A percentile compares a stretch with the other conserved stretches of the same genome.
These are phyloP conservation scores for Hericium alpestre DNA, from an alignment of 768 basidiomycete genomes.

Conservation along the genomic window DNA sequence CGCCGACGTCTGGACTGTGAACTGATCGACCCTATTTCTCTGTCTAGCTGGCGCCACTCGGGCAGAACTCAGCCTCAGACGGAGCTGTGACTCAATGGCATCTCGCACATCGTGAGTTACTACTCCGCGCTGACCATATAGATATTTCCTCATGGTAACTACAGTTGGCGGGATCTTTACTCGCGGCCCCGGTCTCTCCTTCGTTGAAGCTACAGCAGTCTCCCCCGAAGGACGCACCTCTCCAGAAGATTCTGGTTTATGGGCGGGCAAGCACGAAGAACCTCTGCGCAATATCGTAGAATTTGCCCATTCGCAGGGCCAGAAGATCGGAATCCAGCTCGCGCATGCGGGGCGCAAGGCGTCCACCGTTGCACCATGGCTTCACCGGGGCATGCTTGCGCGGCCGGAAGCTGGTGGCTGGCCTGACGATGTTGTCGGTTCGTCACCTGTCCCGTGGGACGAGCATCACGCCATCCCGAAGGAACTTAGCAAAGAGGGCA, in stretches of 20 bases:
- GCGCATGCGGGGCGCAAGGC: conserved; percentile 74
- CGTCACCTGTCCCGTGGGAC: conserved; percentile 28
- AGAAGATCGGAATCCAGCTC: conserved; percentile 69
- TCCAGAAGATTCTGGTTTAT: conserved; percentile 50
- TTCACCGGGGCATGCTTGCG: conserved; percentile 26
- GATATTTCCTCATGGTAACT: too few species aligned
- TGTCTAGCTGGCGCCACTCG: conserved; percentile 3
- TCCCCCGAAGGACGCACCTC: conserved; percentile 52
- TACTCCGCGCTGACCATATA: not conserved
- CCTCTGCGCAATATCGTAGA: conserved; percentile 42
- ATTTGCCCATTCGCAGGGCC: conserved; percentile 62
- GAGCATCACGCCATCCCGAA: conserved; percentile 26
- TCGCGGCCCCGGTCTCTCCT: conserved; percentile 44
- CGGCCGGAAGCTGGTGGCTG: conserved; percentile 30
- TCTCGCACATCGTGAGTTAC: not conserved
- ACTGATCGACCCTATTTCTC: not conserved
- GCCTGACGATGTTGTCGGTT: conserved; percentile 19
- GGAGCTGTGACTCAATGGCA: not conserved
- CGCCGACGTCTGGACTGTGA: too few species aligned
- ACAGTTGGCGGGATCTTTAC: conserved; percentile 25
- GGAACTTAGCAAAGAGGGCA: conserved; percentile 26
- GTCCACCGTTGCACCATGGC: conserved; percentile 53
- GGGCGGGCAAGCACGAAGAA: conserved; percentile 48
- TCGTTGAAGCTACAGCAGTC: conserved; percentile 62
- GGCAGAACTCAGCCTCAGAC: not conserved